Percentiles rank a stretch among this genome's conserved stretches.
Conservation (phyloP, 75 land plant genomes). For the Pseudotsuga menziesii region DNA sequence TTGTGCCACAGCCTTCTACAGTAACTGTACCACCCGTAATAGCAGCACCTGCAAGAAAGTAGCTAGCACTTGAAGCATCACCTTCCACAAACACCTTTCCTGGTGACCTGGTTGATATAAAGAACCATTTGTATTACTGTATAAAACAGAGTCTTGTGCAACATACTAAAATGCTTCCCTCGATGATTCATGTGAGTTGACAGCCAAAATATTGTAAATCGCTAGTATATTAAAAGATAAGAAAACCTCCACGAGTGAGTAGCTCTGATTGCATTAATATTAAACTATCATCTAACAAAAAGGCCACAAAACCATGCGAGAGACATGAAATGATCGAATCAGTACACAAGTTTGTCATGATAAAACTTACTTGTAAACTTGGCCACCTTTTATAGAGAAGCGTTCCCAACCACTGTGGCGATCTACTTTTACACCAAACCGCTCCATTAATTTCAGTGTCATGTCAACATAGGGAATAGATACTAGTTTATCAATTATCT, state of each 20-base stretch:
- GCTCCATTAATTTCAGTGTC: conserved; percentile 92
- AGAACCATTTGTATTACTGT: neutral
- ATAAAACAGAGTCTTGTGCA: neutral
- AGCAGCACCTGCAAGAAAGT: conserved; percentile 96
- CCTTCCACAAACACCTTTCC: conserved; percentile 98
- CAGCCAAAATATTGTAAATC: neutral
- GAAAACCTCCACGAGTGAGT: neutral
- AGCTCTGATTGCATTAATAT: neutral
- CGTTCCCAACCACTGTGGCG: conserved; percentile 72
- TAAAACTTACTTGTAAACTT: conserved; percentile 83
- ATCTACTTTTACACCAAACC: conserved; percentile 82
- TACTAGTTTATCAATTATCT: conserved; percentile 89
- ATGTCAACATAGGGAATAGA: conserved; percentile 97
- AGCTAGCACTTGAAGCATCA: conserved; percentile 99
- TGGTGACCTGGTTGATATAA: conserved; percentile 56
- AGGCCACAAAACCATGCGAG: neutral
- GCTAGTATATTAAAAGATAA: neutral
- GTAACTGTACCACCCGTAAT: conserved; percentile 94
- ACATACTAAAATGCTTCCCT: neutral
- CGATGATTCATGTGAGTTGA: too few species aligned
- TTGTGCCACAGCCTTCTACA: conserved; percentile 97
- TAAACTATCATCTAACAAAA: neutral
- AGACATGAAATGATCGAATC: neutral
- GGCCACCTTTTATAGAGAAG: conserved; percentile 78
- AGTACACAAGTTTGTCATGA: neutral